Evolutionary conservation across 306 rosid genomes (phyloP), one percentile per base, ranked within the genome.

Genomic region (Morella rubra): DNA sequence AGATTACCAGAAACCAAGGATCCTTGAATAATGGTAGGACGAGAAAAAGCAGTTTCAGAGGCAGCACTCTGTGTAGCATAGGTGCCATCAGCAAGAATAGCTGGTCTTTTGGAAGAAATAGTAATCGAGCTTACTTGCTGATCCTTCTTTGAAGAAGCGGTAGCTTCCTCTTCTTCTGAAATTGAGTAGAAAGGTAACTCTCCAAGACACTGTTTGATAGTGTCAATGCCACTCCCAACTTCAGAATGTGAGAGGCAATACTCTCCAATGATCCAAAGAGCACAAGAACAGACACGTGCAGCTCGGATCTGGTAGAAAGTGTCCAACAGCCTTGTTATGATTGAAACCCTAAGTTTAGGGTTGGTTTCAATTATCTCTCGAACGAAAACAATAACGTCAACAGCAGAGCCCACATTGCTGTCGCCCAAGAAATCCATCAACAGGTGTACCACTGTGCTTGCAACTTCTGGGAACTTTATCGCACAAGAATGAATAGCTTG

Each of bases 11-110:
- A 91, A 59, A 93, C 80, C 77, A 93, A 73, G 0, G 96, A 88
- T 19, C 99, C 99, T 45, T 89, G 97, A 37, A 90, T 90, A 72
- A 89, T 83, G 78, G 95, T 90, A 42, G 97, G 97, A 0, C 94
- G 97, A 4, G 97, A 91, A 89, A 91, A 85, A 55, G 93, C 97
- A 76, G 98, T 96, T 82, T 96, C 99, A 52, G 92, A 77, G 7
- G 96, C 96, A 69, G 99, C 99, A 86, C 98, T 91, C 82, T 96
- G 99, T 60, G 99, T 96, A 54, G 99, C 99, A 88, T 96, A 96
- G 72, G 99, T 96, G 71, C 99, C 99, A 59, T 96, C 99, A 0
- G 99, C 93, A 45, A 96, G 98, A 77, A 93, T 83, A 0, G 96
- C 98, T 1, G 99, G 99, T 87, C 99, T 86, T 84, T 96, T 89